phyloP scores from a whole-genome alignment of 352 stramenopile genomes.

The Pythium rhizo-oryzae region DNA sequence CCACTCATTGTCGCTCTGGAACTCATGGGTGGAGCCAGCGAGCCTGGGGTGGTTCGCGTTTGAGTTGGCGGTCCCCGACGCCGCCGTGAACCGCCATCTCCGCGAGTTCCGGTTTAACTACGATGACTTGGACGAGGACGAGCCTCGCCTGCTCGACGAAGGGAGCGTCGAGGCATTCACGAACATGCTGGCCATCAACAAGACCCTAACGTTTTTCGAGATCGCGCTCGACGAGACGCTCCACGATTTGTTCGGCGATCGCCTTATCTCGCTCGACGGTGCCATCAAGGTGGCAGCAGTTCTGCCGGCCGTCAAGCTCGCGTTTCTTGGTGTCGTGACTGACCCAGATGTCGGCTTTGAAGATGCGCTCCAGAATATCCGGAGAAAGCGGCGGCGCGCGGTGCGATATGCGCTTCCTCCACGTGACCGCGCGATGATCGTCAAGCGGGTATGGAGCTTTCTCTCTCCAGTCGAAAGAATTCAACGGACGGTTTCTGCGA shows the following conservation, averaged over 20 bases:
- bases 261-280: neutral
- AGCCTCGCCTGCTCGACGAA: neutral
- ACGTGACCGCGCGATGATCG: neutral
- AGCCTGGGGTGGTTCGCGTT: conserved; percentile 9
- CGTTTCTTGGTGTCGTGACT: conserved; percentile 1
- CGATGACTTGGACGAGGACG: neutral
- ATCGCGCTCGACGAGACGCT: conserved; percentile 5
- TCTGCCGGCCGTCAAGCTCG: neutral
- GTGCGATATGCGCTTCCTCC: neutral
- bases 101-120: conserved; percentile 15
- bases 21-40: neutral
- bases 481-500: neutral
- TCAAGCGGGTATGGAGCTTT: neutral
- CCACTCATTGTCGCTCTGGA: conserved; percentile 9
- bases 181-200: conserved; percentile 1
- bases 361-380: neutral
- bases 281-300: neutral
- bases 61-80: neutral
- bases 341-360: neutral
- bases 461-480: neutral
- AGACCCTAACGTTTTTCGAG: conserved; percentile 9
- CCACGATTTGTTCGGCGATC: neutral
- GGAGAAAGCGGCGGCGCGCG: neutral
- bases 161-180: neutral
- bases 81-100: neutral